Evolutionary conservation across 306 rosid species (phyloP), one percentile per base, ranked within the genome.

Genomic region (Dryas alaskensis): DNA sequence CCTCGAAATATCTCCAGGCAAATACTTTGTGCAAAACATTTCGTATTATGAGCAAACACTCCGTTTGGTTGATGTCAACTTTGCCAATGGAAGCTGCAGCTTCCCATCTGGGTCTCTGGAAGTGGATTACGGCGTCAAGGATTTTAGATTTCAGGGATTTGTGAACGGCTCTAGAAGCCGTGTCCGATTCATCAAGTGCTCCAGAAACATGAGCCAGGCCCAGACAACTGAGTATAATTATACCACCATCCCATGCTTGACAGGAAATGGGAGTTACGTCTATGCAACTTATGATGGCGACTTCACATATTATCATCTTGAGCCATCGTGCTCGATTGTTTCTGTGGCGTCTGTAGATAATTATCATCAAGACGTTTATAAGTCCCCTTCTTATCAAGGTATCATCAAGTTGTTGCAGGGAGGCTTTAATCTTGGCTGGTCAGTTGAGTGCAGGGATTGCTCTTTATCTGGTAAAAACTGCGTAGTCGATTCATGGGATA

Each of bases 71-170:
- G 77, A 79, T 67, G 79, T 44, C 45, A 79, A 75, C 73, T 65
- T 80, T 6, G 70, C 73, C 45, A 47, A 78, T 47, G 67, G 60
- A 37, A 71, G 57, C 64, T 71, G 77, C 72, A 72, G 75, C 54
- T 51, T 78, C 0, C 77, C 55, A 8, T 62, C 76, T 3, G 39
- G 47, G n/a, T 12, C 50, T 52, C 37, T 53, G 3, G 25, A 13
- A 27, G 0, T 39, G 1, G 5, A 0, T 0, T 0, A 48, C 22
- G 55, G n/a, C 8, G 45, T 49, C 27, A 10, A 11, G 3, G 69
- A 76, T 49, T 12, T 16, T 59, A 61, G 80, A 3, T 68, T 46
- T 10, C 13, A 0, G 44, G 3, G 12, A 0, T 31, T 17, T 0
- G 67, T 2, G 1, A 2, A 0, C 42, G 10, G 27, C 40, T 13